These are phyloP conservation scores for Yarrowia divulgata DNA, from an alignment of 805 yeast species.

Conservation along the genomic window DNA sequence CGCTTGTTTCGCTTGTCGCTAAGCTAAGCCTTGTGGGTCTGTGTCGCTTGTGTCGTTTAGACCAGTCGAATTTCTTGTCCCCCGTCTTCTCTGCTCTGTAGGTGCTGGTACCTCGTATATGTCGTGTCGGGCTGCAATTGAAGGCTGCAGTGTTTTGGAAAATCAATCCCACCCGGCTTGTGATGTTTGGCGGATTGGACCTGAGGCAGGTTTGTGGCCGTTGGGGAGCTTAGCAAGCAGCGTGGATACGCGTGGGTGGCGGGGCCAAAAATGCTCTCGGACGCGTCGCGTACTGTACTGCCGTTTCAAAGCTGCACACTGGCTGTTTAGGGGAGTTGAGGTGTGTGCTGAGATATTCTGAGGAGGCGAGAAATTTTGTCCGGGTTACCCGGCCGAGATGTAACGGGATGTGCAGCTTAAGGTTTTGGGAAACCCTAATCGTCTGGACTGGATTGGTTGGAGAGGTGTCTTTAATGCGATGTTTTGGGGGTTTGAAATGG, in stretches of 20 bases:
- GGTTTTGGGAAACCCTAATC: not conserved
- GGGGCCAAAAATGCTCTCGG: conserved; percentile 18
- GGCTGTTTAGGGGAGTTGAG: conserved; percentile 27
- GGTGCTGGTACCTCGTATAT: conserved; percentile 4
- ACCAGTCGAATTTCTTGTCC: not conserved
- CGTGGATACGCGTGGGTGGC: conserved; percentile 29
- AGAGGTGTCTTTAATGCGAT: too few species aligned
- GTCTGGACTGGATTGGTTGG: not conserved
- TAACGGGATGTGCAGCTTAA: not conserved
- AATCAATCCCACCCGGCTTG: not conserved
- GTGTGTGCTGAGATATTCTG: conserved; percentile 38
- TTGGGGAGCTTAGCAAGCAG: not conserved
- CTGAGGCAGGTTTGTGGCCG: not conserved
- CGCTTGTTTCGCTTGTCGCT: too few species aligned
- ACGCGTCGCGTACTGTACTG: conserved; percentile 39
- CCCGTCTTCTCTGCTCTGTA: not conserved
- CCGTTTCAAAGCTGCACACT: conserved; percentile 19
- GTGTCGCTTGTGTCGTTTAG: too few species aligned
- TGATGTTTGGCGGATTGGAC: not conserved
- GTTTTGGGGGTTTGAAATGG: too few species aligned
- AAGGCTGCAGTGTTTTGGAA: not conserved
- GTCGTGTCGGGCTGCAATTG: conserved; percentile 11
- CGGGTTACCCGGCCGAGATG: conserved; percentile 19
- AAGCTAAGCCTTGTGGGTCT: too few species aligned
- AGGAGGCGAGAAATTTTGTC: conserved; percentile 26